Base-by-base conservation (phyloP, 257 asterid genomes). In the Fraxinus anomala region DNA sequence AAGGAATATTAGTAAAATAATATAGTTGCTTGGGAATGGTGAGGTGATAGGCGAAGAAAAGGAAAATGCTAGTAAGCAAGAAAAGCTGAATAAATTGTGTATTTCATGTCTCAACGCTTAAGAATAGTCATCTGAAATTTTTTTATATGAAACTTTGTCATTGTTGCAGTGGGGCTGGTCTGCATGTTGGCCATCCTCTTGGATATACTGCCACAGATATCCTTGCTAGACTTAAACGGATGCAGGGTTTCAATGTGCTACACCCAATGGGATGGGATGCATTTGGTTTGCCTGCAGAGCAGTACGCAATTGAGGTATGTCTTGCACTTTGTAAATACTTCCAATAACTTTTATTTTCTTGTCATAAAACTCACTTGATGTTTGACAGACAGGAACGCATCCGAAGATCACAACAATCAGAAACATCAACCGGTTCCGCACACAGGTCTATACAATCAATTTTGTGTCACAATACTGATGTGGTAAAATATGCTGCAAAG, bases 251-350 rank as follows among this genome's bases (percentile, higher is more conserved):
- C 88, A 96, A 96, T 75, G 99, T 96, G 72, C 85, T 96, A 90
- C 97, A 96, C 77, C 99, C 97, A 74, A 96, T 96, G 99, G 99
- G 99, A 68, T 96, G 99, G 99, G 99, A 96, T 88, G 99, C 99
- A 5, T 96, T 96, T 85, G 97, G 99, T 82, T 90, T 96, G 81
- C 99, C 99, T 39, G 99, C 99, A 49, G 99, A 96, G 84, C 99
- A 96, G 79, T 96, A 96, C 82, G 99, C 99, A 69, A 91, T 96
- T 80, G 94, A 96, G 89, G 99, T 93, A 61, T 69, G 74, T 76
- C 65, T 80, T 73, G 66, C 56, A 37, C 49, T 33, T 69, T 36
- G 67, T 69, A 69, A 8, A 12, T 68, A 30, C 23, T 23, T 10
- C 63, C 42, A 9, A 14, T 13, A 59, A 39, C 21, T 13, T 33